Conservation (phyloP, 2,329 filamentous ascomycete species). For the Alternaria alternata region DNA sequence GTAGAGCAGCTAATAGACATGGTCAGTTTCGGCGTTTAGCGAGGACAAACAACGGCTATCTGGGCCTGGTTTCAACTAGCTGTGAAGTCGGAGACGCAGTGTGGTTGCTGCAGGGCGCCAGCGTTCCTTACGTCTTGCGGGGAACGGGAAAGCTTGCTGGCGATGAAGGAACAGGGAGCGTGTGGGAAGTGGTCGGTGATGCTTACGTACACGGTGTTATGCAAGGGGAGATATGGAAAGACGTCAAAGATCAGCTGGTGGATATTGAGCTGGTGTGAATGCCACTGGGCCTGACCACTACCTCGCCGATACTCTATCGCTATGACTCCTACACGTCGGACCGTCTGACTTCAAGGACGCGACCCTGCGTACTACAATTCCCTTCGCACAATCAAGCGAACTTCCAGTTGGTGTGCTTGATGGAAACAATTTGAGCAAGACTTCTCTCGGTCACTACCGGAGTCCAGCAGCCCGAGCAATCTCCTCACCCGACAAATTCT, state of each 20-base stretch:
- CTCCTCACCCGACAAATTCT: too few relatives aligned
- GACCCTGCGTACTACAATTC: too few relatives aligned
- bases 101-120: neutral
- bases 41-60: neutral
- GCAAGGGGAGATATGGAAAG: constrained; percentile 8
- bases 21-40: constrained; percentile 1
- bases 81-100: neutral
- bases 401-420: too few relatives aligned
- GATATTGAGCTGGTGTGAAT: constrained; percentile 1
- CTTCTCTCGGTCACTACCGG: too few relatives aligned
- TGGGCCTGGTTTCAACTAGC: constrained; percentile 5
- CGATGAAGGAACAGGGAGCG: neutral
- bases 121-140: neutral
- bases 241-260: neutral
- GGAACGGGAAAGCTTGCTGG: neutral
- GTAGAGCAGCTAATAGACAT: neutral
- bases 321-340: too few relatives aligned
- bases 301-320: too few relatives aligned
- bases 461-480: too few relatives aligned
- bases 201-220: constrained; percentile 4
- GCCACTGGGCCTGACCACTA: neutral
- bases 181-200: constrained; percentile 5
- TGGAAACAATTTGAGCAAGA: too few relatives aligned
- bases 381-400: too few relatives aligned
- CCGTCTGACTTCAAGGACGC: too few relatives aligned